Conservation (phyloP, 345 rosid species). For the Balakata baccata region DNA sequence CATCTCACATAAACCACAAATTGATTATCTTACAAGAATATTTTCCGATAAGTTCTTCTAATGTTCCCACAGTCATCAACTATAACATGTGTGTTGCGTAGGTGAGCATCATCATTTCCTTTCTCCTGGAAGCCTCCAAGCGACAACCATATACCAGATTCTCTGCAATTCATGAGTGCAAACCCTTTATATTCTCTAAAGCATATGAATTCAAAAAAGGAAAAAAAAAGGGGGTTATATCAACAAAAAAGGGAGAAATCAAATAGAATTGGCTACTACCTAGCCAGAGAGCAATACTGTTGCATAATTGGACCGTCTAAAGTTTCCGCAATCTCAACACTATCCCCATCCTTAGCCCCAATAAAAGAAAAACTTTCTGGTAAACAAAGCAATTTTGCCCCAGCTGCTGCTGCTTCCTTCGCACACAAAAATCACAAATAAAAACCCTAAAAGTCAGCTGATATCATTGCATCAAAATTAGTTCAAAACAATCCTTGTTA, state of each 20-base stretch:
- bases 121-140: slow-evolving; percentile 92
- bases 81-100: slow-evolving; percentile 81
- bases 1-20: background rate
- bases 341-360: slow-evolving; percentile 63
- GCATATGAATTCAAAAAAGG: background rate
- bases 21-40: slow-evolving; percentile 57
- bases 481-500: background rate
- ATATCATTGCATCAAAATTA: background rate
- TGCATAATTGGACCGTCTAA: slow-evolving; percentile 83
- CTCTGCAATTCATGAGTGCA: slow-evolving; percentile 40
- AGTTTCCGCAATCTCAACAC: slow-evolving; percentile 65
- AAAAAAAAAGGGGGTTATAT: background rate
- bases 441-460: background rate
- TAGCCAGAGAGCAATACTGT: slow-evolving; percentile 77
- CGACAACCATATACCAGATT: slow-evolving; percentile 77
- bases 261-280: slow-evolving; percentile 33
- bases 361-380: slow-evolving; percentile 83
- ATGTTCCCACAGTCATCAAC: slow-evolving; percentile 72
- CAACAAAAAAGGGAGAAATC: background rate
- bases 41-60: slow-evolving; percentile 62
- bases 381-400: slow-evolving; percentile 81
- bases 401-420: slow-evolving; percentile 81
- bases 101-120: slow-evolving; percentile 61
- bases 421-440: slow-evolving; percentile 10
- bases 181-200: background rate